Conservation (phyloP, 2,329 filamentous ascomycete genomes). For the Penicillium sumatraense region DNA sequence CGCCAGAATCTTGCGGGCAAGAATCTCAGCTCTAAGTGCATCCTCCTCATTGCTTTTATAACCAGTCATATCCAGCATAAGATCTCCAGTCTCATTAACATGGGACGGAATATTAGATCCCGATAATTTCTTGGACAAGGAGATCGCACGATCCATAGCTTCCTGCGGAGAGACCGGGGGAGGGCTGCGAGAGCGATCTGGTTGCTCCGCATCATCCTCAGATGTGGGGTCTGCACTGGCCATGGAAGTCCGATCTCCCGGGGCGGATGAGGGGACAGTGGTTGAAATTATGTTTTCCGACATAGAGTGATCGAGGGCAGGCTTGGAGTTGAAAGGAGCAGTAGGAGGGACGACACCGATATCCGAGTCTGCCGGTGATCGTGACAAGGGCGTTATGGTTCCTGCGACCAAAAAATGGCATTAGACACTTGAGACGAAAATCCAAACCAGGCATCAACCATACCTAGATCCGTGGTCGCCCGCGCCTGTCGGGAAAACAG, state of each 20-base stretch:
- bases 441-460: constrained; percentile 1
- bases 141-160: constrained; percentile 80
- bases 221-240: constrained; percentile 14
- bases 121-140: constrained; percentile 83
- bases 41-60: constrained; percentile 96
- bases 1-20: constrained; percentile 87
- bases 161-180: constrained; percentile 73
- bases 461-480: constrained; percentile 54
- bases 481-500: constrained; percentile 38
- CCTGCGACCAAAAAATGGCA: constrained; percentile 36
- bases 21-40: constrained; percentile 85
- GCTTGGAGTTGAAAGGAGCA: constrained; percentile 39
- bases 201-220: constrained; percentile 21
- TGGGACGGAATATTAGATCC: constrained; percentile 90
- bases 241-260: constrained; percentile 9
- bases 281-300: constrained; percentile 60
- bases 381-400: constrained; percentile 45
- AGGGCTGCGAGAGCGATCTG: constrained; percentile 70
- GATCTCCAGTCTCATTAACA: constrained; percentile 88
- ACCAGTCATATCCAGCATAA: constrained; percentile 98
- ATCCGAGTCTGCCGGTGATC: constrained; percentile 41
- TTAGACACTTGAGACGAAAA: neutral
- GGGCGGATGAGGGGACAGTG: constrained; percentile 35
- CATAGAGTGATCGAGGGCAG: constrained; percentile 52
- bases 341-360: too few relatives aligned